Evolutionary conservation across 148 eudicot species (phyloP), one percentile per base, ranked within the genome.

Genomic region (Rhododendron kiyosumense): DNA sequence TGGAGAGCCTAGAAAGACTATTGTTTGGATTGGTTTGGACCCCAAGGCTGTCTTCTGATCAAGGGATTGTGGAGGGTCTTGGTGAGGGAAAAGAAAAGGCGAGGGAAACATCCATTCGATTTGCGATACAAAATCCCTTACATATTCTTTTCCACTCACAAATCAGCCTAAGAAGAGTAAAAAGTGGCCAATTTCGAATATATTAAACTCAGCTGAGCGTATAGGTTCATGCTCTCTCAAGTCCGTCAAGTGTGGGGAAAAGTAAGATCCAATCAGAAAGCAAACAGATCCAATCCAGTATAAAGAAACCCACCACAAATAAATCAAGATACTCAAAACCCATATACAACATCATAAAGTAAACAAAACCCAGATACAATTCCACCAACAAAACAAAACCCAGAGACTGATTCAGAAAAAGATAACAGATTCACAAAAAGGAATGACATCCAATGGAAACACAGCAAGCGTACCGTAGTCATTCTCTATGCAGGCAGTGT

Each of bases 401-500:
- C 85, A 83, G 18, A 46, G 28, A 49, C 28, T 7, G 54, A 84
- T 46, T 80, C 84, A 87, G 28, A 26, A 30, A 79, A 41, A 51
- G 57, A 12, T 18, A 85, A 79, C 67, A 83, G 51, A 84, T 65
- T 36, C 78, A 45, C 24, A 36, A 65, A 38, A 78, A 61, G 41
- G 5, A 26, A 18, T 51, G 5, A 22, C 30, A 84, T 20, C 38
- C 54, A 79, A 71, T n/a, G 49, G 83, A 75, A 36, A 46, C 32
- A 34, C 24, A 22, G 51, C 43, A 28, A 54, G 89, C 86, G 49
- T 17, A 96, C 99, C 97, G 86, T 92, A 95, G 10, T 91, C 93
- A 43, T 91, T 71, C 11, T 94, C 91, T 52, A 93, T 63, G 69
- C 90, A 90, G 41, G 96, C 96, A 75, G 98, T 91, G 88, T 92